Evolutionary conservation across 208 protist species (phyloP), one percentile per base, ranked within the genome.

Genomic region (Ichthyophonus hoferi): DNA sequence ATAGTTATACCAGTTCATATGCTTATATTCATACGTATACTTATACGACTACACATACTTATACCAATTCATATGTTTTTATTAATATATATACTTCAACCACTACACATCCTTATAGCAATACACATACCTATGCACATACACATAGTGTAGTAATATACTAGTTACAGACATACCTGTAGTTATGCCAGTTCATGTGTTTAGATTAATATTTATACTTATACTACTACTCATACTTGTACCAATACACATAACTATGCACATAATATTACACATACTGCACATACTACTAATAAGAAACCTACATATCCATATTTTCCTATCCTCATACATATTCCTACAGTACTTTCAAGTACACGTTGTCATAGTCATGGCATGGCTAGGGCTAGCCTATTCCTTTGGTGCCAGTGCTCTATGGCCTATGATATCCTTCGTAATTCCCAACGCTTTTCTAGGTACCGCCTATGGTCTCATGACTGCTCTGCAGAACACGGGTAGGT

Each of bases 381-480:
- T 97, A 92, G 95, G 96, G 39, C 42, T 92, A 84, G 92, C 95
- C 90, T 97, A 96, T 92, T 95, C 95, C 91, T 95, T 96, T 86
- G 93, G 96, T 37, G 95, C 95, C 17, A 94, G 95, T 24, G 93
- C 94, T 37, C 91, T 97, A 67, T 97, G 96, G 95, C 95, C 96
- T 0, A 94, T 95, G 1, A 90, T 97, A 81, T 93, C 95, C 1
- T 95, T 91, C 91, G 92, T 92, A 1, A 94, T 97, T 7, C 89
- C 89, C 0, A 92, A 93, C 81, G 93, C 96, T 78, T 87, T 95
- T 34, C 92, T 96, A 3, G 95, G 95, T 17, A 91, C 96, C 1
- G 93, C 96, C 24, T 97, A 96, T 81, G 96, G 96, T 41, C 90
- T 95, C 76, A 97, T 97, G 95, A 97, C 95, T 2, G 93, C 95